Conservation (phyloP, 2,329 filamentous ascomycete species). For the Venturia nashicola region DNA sequence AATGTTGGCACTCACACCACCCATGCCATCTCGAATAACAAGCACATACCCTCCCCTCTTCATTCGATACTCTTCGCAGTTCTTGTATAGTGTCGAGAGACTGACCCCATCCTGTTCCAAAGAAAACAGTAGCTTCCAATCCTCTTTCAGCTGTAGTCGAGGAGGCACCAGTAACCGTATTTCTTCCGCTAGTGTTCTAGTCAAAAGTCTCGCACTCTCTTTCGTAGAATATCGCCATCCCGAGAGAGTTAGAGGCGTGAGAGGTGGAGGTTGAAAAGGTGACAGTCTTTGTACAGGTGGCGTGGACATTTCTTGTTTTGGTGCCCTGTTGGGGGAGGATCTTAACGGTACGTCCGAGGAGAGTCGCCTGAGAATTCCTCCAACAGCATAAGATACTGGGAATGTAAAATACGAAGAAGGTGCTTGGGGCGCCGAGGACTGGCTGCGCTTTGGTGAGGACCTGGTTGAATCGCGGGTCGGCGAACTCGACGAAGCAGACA, state of each 20-base stretch:
- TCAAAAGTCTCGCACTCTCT: constrained; percentile 53
- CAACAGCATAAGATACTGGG: constrained; percentile 36
- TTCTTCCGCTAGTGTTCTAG: constrained; percentile 70
- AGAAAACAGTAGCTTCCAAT: constrained; percentile 79
- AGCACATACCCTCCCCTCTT: constrained; percentile 77
- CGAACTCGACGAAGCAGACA: background rate
- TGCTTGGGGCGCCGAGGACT: constrained; percentile 12
- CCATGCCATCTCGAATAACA: constrained; percentile 66
- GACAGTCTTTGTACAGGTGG: constrained; percentile 53
- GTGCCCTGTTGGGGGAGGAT: background rate
- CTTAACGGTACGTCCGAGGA: constrained; percentile 23
- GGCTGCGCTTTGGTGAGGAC: background rate
- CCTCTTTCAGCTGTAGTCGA: constrained; percentile 72
- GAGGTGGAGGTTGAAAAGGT: constrained; percentile 76
- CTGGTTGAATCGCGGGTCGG: background rate
- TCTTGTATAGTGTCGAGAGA: constrained; percentile 72
- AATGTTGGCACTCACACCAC: constrained; percentile 45
- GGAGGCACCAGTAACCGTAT: constrained; percentile 82
- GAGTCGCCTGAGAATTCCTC: constrained; percentile 34
- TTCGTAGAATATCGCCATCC: constrained; percentile 53
- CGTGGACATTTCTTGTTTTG: background rate
- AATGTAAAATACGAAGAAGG: constrained; percentile 34
- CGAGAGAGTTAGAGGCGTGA: constrained; percentile 64
- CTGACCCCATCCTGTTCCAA: constrained; percentile 87
- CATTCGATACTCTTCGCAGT: constrained; percentile 55